These are phyloP conservation scores for Manihot esculenta DNA, from an alignment of 441 rosid species.

Conservation along the genomic window DNA sequence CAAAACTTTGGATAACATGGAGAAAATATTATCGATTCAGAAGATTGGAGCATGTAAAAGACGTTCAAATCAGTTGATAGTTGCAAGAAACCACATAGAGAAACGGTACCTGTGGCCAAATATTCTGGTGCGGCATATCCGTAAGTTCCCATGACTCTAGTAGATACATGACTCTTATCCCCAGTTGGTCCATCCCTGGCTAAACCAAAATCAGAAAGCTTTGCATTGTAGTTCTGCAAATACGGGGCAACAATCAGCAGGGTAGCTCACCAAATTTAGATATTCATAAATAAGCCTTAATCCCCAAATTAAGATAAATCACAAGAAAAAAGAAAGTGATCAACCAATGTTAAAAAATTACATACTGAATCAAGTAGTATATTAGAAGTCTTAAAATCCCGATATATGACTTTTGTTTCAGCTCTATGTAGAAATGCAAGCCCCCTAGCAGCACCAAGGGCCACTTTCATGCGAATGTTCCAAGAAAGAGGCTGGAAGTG, in stretches of 20 bases:
- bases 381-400: conserved; percentile 80
- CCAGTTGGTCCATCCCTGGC: conserved; percentile 84
- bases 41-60: neutral
- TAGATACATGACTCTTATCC: conserved; percentile 77
- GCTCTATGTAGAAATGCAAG: conserved; percentile 77
- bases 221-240: conserved; percentile 71
- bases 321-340: neutral
- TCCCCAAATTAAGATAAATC: neutral
- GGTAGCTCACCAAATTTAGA: neutral
- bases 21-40: neutral
- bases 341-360: neutral
- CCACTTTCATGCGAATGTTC: conserved; percentile 69
- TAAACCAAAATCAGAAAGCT: conserved; percentile 88
- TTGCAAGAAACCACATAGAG: neutral
- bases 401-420: conserved; percentile 64
- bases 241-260: conserved; percentile 3
- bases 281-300: neutral
- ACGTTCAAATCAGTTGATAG: neutral
- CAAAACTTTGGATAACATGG: neutral
- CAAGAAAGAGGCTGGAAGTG: conserved; percentile 72
- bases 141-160: conserved; percentile 75
- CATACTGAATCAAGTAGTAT: conserved; percentile 74
- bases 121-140: conserved; percentile 92
- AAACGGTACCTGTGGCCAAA: conserved; percentile 56
- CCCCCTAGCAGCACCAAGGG: conserved; percentile 79